Percentiles rank a stretch among this genome's conserved stretches.
These are phyloP conservation scores for Populus deltoides DNA, from an alignment of 345 rosid species.

Conservation along the genomic window DNA sequence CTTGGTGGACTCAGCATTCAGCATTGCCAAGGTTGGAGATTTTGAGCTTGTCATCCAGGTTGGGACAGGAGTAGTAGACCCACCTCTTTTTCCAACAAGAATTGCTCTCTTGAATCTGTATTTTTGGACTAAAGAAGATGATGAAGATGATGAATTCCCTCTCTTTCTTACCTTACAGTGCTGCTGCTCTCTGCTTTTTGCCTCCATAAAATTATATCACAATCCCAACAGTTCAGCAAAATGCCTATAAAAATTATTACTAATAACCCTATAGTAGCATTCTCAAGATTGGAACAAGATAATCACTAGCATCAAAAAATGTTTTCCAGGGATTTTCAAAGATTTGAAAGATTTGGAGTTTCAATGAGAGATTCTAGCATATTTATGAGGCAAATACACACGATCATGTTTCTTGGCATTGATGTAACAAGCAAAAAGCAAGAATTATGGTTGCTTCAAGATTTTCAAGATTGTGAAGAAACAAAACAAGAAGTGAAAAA, in stretches of 20 bases:
- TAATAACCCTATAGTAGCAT: background rate
- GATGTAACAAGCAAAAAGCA: background rate
- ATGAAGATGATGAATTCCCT: constrained; percentile 79
- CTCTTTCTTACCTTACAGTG: constrained; percentile 83
- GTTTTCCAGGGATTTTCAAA: background rate
- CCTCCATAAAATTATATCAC: constrained; percentile 23
- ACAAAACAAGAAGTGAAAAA: background rate
- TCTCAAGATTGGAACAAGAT: background rate
- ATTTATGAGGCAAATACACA: background rate
- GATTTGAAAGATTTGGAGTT: background rate
- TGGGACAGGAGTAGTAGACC: constrained; percentile 71
- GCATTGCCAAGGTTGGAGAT: constrained; percentile 41
- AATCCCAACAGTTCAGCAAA: background rate
- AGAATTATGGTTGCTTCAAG: background rate
- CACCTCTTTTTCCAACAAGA: constrained; percentile 55
- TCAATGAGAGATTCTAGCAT: background rate
- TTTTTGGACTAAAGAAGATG: constrained; percentile 62
- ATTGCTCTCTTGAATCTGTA: constrained; percentile 83
- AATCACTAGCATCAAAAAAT: background rate
- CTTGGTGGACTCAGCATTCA: constrained; percentile 30
- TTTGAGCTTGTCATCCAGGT: constrained; percentile 47
- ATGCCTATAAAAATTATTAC: background rate
- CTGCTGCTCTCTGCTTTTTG: constrained; percentile 34
- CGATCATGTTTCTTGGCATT: background rate
- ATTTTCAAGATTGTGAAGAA: background rate